These are phyloP conservation scores for Leucocoprinus leucothites DNA, from an alignment of 768 basidiomycete genomes.

Conservation along the genomic window DNA sequence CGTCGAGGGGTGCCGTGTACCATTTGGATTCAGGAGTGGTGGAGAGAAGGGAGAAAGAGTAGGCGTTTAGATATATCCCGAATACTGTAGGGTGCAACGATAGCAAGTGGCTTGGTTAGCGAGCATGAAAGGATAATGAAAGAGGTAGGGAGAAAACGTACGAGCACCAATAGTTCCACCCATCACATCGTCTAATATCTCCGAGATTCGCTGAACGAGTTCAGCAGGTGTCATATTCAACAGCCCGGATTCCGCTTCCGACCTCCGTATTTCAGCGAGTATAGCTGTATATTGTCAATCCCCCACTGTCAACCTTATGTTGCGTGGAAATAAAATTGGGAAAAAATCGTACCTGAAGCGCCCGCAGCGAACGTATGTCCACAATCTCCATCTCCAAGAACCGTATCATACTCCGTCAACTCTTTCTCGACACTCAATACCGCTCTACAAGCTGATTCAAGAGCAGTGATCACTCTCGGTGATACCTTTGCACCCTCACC, in stretches of 20 bases:
- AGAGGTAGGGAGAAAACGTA: slow-evolving; percentile 20
- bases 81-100: slow-evolving; percentile 28
- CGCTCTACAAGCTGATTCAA: slow-evolving; percentile 35
- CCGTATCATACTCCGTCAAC: slow-evolving; percentile 56
- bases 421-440: slow-evolving; percentile 46
- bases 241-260: not conserved
- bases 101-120: not conserved
- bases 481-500: not conserved
- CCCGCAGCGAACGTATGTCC: slow-evolving; percentile 56
- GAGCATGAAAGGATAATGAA: too few species aligned
- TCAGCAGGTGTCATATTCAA: slow-evolving; percentile 11
- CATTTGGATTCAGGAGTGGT: not conserved
- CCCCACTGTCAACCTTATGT: too few species aligned
- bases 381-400: slow-evolving; percentile 64
- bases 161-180: slow-evolving; percentile 54
- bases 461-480: slow-evolving; percentile 12
- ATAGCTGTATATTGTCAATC: not conserved
- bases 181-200: slow-evolving; percentile 49
- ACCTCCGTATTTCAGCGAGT: not conserved
- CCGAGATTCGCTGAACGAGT: slow-evolving; percentile 30
- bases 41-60: slow-evolving; percentile 22
- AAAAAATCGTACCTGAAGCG: slow-evolving; percentile 25
- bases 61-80: slow-evolving; percentile 39
- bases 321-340: not conserved
- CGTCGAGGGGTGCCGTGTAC: slow-evolving; percentile 17